Percentiles rank a stretch among this genome's conserved stretches.
phyloP scores from a whole-genome alignment of 352 stramenopile genomes.

The Globisporangium cylindrosporum region DNA sequence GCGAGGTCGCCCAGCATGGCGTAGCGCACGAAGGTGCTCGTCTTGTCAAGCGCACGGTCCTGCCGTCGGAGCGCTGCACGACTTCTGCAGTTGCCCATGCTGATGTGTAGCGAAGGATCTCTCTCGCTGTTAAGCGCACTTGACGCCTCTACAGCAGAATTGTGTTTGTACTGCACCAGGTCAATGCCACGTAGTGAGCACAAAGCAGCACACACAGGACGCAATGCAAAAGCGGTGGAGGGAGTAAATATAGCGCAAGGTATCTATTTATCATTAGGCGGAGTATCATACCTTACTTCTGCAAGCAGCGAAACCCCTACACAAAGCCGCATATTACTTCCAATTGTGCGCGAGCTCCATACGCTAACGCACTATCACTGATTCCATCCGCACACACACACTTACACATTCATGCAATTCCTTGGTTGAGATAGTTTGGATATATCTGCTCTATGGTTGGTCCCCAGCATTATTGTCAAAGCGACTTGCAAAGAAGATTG shows the following conservation, averaged over 20 bases:
- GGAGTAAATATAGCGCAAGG: not conserved
- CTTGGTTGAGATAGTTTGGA: constrained; percentile 8
- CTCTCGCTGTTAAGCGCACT: not conserved
- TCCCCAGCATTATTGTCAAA: constrained; percentile 88
- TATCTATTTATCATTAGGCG: not conserved
- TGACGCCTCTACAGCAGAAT: not conserved
- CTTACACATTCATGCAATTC: not conserved
- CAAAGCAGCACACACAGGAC: not conserved
- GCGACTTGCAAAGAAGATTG: constrained; percentile 88
- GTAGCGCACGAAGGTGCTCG: constrained; percentile 50
- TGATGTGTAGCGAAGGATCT: not conserved
- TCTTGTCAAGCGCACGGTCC: constrained; percentile 34
- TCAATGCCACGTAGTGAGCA: not conserved
- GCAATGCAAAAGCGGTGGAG: not conserved
- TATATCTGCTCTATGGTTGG: constrained; percentile 89
- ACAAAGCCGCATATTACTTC: no score
- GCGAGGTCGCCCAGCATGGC: constrained; percentile 50
- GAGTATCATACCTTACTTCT: not conserved
- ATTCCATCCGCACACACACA: constrained; percentile 1
- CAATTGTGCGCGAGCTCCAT: no score
- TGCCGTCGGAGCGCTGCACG: constrained; percentile 22
- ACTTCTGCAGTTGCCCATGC: constrained; percentile 20
- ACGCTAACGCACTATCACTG: no score
- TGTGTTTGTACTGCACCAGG: not conserved
- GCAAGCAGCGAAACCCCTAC: not conserved